These are phyloP conservation scores for Hypoxylon trugodes DNA, from an alignment of 495 filamentous ascomycete genomes.

Conservation along the genomic window DNA sequence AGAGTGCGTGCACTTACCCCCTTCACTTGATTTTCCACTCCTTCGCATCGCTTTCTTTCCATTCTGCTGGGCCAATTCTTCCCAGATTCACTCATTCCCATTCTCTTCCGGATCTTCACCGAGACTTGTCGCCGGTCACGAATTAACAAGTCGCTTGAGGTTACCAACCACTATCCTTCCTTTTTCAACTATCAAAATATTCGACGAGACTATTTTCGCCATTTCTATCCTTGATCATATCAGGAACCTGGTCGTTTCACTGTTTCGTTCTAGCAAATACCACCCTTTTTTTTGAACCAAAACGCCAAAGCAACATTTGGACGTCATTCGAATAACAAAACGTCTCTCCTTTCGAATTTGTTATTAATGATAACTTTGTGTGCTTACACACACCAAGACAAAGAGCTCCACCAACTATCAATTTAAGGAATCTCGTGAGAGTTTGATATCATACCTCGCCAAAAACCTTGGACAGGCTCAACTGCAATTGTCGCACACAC, in stretches of 20 bases:
- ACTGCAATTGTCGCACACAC: slow-evolving; percentile 20
- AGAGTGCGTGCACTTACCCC: slow-evolving; percentile 26
- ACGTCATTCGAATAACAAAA: slow-evolving; percentile 13
- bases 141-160: slow-evolving; percentile 36
- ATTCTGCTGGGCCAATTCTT: slow-evolving; percentile 26
- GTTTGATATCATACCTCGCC: slow-evolving; percentile 30
- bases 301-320: slow-evolving; percentile 11
- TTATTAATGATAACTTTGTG: slow-evolving; percentile 11
- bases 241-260: slow-evolving; percentile 42
- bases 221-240: slow-evolving; percentile 34
- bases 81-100: slow-evolving; percentile 33
- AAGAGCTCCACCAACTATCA: slow-evolving; percentile 25
- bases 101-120: slow-evolving; percentile 31
- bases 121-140: slow-evolving; percentile 38
- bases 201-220: slow-evolving; percentile 7
- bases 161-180: slow-evolving; percentile 25
- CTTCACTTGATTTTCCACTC: slow-evolving; percentile 34
- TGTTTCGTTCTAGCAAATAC: slow-evolving; percentile 38
- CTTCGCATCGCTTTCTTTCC: slow-evolving; percentile 26
- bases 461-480: slow-evolving; percentile 28
- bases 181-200: slow-evolving; percentile 20
- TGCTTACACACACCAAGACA: slow-evolving; percentile 10
- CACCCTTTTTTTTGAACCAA: slow-evolving; percentile 20
- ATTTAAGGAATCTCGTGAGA: slow-evolving; percentile 31
- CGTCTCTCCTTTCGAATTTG: slow-evolving; percentile 17